Evolutionary conservation across 345 rosid genomes (phyloP).

Genomic region (Boechera stricta): DNA sequence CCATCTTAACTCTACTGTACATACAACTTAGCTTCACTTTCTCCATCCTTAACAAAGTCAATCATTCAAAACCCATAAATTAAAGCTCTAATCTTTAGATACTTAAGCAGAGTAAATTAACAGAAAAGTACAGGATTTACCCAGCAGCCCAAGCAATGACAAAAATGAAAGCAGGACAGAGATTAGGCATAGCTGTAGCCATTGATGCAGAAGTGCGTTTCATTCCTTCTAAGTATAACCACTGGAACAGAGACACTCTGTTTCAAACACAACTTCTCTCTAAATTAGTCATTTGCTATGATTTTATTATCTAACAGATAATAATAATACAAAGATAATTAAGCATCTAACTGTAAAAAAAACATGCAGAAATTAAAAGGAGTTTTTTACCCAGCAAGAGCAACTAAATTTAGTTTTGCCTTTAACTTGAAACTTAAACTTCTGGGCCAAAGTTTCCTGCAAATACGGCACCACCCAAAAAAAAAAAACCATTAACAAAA

Average conservation of each 20-base stretch:
- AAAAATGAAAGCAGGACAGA: conserved; percentile 88
- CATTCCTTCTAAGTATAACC: conserved; percentile 75
- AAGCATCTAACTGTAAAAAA: background rate
- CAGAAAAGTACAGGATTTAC: conserved; percentile 38
- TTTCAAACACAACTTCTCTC: conserved; percentile 29
- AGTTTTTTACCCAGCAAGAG: conserved; percentile 68
- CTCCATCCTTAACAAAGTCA: conserved; percentile 64
- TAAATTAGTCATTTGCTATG: background rate
- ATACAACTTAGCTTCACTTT: conserved; percentile 66
- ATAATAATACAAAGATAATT: no score
- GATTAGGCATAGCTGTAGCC: conserved; percentile 98
- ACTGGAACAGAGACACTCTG: conserved; percentile 86
- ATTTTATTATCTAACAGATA: background rate
- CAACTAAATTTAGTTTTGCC: conserved; percentile 64
- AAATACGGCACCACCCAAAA: conserved; percentile 31
- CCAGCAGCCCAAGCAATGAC: conserved; percentile 81
- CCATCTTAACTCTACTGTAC: conserved; percentile 80
- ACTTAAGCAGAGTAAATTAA: background rate
- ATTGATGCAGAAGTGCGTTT: conserved; percentile 83
- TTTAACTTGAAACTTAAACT: conserved; percentile 57
- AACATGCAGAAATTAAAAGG: background rate
- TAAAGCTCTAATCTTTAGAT: background rate
- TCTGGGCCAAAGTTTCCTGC: conserved; percentile 79
- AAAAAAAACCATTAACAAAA: background rate
- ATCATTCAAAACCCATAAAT: conserved; percentile 23